These are phyloP conservation scores for Cladosporium sp. DNA, from an alignment of 2,329 filamentous ascomycete species.

Conservation along the genomic window DNA sequence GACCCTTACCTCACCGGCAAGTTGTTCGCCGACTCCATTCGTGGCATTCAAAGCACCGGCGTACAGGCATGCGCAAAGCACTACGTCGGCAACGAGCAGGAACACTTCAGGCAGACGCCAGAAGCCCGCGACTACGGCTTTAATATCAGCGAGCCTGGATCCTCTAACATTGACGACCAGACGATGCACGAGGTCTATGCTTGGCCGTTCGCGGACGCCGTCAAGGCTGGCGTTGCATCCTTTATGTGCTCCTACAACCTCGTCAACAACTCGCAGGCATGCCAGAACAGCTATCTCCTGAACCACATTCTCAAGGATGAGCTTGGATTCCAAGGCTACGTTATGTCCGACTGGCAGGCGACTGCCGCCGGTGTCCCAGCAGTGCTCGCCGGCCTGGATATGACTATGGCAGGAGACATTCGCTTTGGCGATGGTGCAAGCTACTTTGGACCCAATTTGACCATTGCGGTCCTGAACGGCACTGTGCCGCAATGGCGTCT, in stretches of 20 bases:
- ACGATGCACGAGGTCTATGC: conserved; percentile 72
- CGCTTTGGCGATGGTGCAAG: conserved; percentile 19
- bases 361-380: conserved; percentile 21
- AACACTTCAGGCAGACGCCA: conserved; percentile 37
- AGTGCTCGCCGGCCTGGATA: conserved; percentile 29
- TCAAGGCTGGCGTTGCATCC: conserved; percentile 70
- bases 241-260: conserved; percentile 76
- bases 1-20: conserved; percentile 43
- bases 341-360: conserved; percentile 71
- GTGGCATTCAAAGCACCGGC: conserved; percentile 36
- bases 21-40: conserved; percentile 35
- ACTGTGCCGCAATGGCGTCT: conserved; percentile 69
- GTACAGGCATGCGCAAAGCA: conserved; percentile 45
- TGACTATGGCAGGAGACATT: conserved; percentile 56
- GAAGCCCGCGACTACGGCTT: conserved; percentile 29
- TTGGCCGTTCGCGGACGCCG: conserved; percentile 78
- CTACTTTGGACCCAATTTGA: conserved; percentile 23
- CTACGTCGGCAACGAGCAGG: conserved; percentile 58
- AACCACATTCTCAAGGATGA: conserved; percentile 82
- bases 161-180: conserved; percentile 67
- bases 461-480: conserved; percentile 24
- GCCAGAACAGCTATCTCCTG: conserved; percentile 71
- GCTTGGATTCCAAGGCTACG: conserved; percentile 78
- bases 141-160: conserved; percentile 45
- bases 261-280: conserved; percentile 52